These are phyloP conservation scores for Monilinia polystroma DNA, from an alignment of 2,329 filamentous ascomycete genomes.

Conservation along the genomic window DNA sequence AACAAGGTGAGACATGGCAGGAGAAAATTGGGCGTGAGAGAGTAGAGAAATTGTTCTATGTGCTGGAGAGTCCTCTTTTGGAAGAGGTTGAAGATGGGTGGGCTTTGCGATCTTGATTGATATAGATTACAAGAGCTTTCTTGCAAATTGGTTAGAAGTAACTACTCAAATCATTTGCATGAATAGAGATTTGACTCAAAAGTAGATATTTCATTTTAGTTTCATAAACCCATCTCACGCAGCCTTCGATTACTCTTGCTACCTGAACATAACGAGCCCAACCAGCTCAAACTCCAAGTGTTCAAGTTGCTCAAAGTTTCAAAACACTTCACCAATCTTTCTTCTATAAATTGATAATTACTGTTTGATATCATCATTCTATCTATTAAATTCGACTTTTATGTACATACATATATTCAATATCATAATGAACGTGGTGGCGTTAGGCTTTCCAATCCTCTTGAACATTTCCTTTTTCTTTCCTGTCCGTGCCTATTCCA, in stretches of 20 bases:
- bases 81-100: slow-evolving; percentile 33
- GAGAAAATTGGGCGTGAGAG: slow-evolving; percentile 28
- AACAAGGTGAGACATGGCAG: slow-evolving; percentile 34
- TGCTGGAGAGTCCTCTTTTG: slow-evolving; percentile 36
- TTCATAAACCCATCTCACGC: background rate
- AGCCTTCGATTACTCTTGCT: background rate
- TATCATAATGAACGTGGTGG: background rate
- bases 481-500: background rate
- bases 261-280: background rate
- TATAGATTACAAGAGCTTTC: background rate
- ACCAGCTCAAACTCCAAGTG: too few relatives aligned
- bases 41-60: slow-evolving; percentile 27
- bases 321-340: accelerated
- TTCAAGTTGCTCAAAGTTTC: background rate
- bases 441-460: background rate
- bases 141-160: background rate
- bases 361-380: background rate
- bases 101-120: slow-evolving; percentile 23
- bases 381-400: background rate
- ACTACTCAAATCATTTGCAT: background rate
- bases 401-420: background rate
- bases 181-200: accelerated
- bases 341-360: background rate
- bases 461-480: background rate
- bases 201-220: too few relatives aligned